Conservation (phyloP, 768 basidiomycete genomes). For the Auricularia auricula-judae region DNA sequence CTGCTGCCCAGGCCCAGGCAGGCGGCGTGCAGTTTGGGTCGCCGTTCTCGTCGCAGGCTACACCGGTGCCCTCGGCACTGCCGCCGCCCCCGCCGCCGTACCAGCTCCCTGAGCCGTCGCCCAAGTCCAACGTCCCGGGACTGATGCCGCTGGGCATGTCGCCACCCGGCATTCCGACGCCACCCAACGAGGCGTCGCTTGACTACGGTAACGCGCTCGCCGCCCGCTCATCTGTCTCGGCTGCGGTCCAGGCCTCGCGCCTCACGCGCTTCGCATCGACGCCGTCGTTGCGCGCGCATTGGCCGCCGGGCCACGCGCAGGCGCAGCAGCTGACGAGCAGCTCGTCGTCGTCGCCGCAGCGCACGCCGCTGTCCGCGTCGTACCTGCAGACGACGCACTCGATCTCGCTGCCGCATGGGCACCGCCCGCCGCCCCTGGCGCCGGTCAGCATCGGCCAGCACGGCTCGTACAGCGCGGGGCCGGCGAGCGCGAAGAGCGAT, state of each 20-base stretch:
- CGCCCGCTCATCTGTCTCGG: neutral
- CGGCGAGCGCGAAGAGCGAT: neutral
- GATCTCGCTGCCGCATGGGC: neutral
- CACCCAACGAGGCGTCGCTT: neutral
- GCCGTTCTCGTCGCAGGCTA: neutral
- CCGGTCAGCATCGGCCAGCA: neutral
- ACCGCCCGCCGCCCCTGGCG: neutral
- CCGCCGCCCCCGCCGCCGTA: conserved; percentile 1
- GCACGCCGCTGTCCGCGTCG: neutral
- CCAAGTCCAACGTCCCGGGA: neutral
- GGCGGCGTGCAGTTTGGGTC: conserved; percentile 7
- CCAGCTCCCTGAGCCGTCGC: neutral
- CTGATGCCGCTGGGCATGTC: neutral
- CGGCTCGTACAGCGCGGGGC: neutral
- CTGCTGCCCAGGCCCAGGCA: conserved; percentile 17
- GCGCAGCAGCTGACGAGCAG: neutral
- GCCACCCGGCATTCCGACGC: neutral
- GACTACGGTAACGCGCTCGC: neutral
- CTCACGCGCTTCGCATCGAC: neutral
- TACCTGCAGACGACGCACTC: neutral
- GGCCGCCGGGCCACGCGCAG: neutral
- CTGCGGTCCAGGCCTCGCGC: neutral
- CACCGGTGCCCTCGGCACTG: neutral
- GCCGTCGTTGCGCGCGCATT: neutral
- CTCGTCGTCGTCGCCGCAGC: conserved; percentile 3